phyloP scores from a whole-genome alignment of 371 early-diverging fungal species.

The Cladochytrium tenue region DNA sequence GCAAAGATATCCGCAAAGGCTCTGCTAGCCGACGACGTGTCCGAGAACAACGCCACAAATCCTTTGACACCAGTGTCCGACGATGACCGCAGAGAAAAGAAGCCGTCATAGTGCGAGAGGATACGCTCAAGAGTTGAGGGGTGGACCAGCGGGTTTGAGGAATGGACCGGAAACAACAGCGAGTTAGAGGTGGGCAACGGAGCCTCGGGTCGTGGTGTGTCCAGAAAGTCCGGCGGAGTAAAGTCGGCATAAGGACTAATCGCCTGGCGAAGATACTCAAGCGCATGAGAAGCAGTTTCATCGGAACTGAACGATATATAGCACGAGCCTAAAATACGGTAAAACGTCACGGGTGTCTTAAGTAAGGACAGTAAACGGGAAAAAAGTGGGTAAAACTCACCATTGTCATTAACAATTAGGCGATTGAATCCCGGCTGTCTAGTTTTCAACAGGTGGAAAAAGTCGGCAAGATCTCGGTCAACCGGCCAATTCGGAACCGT shows the following conservation, averaged over 20 bases:
- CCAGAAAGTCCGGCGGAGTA: background rate
- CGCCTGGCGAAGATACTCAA: background rate
- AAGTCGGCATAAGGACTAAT: background rate
- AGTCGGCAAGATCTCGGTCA: background rate
- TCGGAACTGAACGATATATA: background rate
- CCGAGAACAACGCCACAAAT: no score
- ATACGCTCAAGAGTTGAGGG: no score
- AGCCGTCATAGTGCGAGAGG: no score
- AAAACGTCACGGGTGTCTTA: no score
- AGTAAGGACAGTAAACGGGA: no score
- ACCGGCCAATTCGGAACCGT: background rate
- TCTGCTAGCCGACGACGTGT: background rate
- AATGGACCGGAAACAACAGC: no score
- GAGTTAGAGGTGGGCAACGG: no score
- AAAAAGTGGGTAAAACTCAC: no score
- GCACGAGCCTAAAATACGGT: background rate
- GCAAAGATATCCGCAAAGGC: background rate
- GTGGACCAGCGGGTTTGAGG: no score
- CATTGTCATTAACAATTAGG: background rate
- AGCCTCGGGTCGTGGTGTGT: background rate
- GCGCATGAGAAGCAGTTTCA: background rate
- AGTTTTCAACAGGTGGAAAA: background rate
- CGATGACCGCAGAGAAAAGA: no score
- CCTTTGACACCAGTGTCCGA: no score
- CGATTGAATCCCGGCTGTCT: background rate